A percentile compares a stretch with the other conserved stretches of the same genome.
These are phyloP conservation scores for Plasmodium relictum DNA, from an alignment of 169 alveolate species.

Conservation along the genomic window DNA sequence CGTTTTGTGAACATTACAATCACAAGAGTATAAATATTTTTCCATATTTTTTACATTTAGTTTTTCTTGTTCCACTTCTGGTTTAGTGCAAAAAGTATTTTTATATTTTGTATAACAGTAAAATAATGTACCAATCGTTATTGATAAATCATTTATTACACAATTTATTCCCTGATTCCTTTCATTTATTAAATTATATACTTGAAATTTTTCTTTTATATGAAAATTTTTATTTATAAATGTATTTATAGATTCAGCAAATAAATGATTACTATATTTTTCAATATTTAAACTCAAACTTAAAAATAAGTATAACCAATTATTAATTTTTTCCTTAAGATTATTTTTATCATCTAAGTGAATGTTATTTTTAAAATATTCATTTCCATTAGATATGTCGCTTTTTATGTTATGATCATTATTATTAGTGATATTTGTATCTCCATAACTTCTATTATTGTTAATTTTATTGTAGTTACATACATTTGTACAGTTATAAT, in stretches of 20 bases:
- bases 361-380: background rate
- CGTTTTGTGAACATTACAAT: conserved; percentile 70
- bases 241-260: conserved; percentile 53
- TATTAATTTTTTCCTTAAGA: conserved; percentile 28
- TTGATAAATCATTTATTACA: conserved; percentile 48
- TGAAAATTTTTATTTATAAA: conserved; percentile 26
- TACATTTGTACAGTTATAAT: conserved; percentile 29
- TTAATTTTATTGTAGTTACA: background rate
- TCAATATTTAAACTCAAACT: conserved; percentile 64
- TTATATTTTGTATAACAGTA: conserved; percentile 68
- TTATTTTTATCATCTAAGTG: conserved; percentile 23
- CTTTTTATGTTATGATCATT: background rate
- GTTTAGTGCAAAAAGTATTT: conserved; percentile 34
- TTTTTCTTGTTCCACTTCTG: conserved; percentile 29
- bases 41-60: conserved; percentile 39
- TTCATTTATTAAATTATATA: conserved; percentile 50
- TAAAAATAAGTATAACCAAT: conserved; percentile 59
- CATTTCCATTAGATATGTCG: background rate
- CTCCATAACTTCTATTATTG: background rate
- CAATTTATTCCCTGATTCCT: conserved; percentile 71
- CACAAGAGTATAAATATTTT: conserved; percentile 57
- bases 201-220: conserved; percentile 37
- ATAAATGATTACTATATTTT: conserved; percentile 76
- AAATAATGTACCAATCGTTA: conserved; percentile 66
- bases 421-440: too few species aligned